Conservation (phyloP, 305 asterid species). For the Caryopteris hybrid region DNA sequence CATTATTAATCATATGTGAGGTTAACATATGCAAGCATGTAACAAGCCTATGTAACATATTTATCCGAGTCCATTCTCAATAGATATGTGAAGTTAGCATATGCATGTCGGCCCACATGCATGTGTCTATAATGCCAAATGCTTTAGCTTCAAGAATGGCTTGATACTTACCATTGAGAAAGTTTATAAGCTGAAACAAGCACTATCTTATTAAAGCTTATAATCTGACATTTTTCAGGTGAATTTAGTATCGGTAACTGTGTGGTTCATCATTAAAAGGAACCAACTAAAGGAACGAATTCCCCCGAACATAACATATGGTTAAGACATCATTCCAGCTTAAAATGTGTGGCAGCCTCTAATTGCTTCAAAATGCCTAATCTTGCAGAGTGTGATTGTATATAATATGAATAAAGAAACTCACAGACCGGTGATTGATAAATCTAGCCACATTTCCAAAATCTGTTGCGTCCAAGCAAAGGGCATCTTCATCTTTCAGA, state of each 20-base stretch:
- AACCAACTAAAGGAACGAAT: not conserved
- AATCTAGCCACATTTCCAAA: slow-evolving; percentile 90
- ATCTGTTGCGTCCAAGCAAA: slow-evolving; percentile 81
- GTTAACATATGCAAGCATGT: not conserved
- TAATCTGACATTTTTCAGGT: not conserved
- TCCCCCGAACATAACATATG: no score
- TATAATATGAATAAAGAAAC: slow-evolving; percentile 11
- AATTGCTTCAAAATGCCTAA: not conserved
- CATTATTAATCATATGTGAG: not conserved
- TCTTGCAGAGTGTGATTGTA: not conserved
- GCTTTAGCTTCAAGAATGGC: no score
- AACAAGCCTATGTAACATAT: not conserved
- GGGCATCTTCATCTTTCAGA: slow-evolving; percentile 81
- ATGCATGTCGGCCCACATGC: no score
- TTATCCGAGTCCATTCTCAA: no score
- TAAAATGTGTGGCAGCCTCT: not conserved
- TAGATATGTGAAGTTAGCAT: no score
- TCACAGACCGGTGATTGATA: slow-evolving; percentile 83
- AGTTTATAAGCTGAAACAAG: no score
- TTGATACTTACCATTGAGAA: no score
- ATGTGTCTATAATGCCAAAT: no score
- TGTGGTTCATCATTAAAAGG: not conserved
- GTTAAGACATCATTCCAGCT: not conserved
- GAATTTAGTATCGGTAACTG: not conserved
- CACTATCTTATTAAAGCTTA: not conserved